These are phyloP conservation scores for Ceratorhiza oryzae-sativae DNA, from an alignment of 1,284 basidiomycete species.

Conservation along the genomic window DNA sequence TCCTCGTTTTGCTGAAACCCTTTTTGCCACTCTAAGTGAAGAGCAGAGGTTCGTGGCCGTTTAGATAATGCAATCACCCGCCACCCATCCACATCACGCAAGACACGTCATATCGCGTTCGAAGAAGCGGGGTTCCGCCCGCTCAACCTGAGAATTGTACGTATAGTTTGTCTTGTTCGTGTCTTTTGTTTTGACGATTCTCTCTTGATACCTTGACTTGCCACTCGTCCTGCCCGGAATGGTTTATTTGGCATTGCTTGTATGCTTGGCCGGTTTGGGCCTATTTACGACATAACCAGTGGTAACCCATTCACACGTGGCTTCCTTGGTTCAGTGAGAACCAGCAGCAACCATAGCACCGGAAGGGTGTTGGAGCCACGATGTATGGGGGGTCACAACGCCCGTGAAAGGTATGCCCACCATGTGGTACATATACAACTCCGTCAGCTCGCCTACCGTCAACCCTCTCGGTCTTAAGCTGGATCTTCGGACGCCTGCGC, in stretches of 20 bases:
- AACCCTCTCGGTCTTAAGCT: constrained; percentile 28
- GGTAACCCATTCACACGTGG: constrained; percentile 11
- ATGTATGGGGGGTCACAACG: not conserved
- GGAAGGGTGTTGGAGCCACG: constrained; percentile 18
- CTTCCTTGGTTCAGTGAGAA: constrained; percentile 27
- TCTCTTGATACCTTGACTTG: not conserved
- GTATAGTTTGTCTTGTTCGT: not conserved
- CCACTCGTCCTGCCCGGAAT: constrained; percentile 1
- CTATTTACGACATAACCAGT: not conserved
- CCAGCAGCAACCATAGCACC: constrained; percentile 10
- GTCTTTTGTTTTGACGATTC: not conserved
- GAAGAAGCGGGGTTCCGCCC: not conserved
- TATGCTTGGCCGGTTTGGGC: not conserved
- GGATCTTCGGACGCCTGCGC: constrained; percentile 10
- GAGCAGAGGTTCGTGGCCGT: not conserved
- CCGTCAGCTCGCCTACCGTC: not conserved
- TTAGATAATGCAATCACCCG: not conserved
- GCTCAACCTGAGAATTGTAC: not conserved
- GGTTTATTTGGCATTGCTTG: not conserved
- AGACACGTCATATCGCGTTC: not conserved
- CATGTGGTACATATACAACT: constrained; percentile 7
- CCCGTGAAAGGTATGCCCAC: constrained; percentile 22
- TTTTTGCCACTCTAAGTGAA: not conserved
- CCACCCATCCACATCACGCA: not conserved
- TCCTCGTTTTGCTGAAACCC: not conserved